Conservation (phyloP, 306 rosid genomes). For the Albizia julibrissin region DNA sequence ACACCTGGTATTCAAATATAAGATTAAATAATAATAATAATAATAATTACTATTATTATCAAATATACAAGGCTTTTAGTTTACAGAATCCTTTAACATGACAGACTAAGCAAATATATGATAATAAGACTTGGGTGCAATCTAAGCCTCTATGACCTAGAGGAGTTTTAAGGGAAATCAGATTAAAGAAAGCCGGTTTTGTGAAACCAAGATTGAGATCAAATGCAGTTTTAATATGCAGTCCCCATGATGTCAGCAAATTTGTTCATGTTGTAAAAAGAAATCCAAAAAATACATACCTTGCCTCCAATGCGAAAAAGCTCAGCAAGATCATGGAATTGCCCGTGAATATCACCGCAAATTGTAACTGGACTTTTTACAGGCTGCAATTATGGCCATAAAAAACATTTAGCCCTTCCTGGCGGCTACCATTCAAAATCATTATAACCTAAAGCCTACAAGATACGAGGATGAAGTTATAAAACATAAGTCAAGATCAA, state of each 20-base stretch:
- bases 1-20: background rate
- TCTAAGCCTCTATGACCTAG: background rate
- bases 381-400: constrained; percentile 62
- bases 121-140: background rate
- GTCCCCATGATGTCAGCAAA: constrained; percentile 20
- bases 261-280: background rate
- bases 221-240: background rate
- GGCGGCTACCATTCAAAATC: constrained; percentile 24
- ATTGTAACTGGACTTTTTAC: constrained; percentile 95
- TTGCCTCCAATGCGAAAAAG: constrained; percentile 97
- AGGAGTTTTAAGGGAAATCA: background rate
- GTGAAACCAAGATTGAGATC: background rate
- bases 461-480: background rate
- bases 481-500: constrained; percentile 20
- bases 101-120: background rate
- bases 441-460: constrained; percentile 4
- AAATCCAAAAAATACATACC: constrained; percentile 50
- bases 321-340: constrained; percentile 97
- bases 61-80: background rate
- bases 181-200: constrained; percentile 7
- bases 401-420: constrained; percentile 27
- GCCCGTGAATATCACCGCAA: constrained; percentile 98
- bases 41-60: too few species aligned
- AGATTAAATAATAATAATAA: background rate
- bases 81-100: background rate